Conservation (phyloP, 2,329 filamentous ascomycete genomes). For the Penicillium carneum region DNA sequence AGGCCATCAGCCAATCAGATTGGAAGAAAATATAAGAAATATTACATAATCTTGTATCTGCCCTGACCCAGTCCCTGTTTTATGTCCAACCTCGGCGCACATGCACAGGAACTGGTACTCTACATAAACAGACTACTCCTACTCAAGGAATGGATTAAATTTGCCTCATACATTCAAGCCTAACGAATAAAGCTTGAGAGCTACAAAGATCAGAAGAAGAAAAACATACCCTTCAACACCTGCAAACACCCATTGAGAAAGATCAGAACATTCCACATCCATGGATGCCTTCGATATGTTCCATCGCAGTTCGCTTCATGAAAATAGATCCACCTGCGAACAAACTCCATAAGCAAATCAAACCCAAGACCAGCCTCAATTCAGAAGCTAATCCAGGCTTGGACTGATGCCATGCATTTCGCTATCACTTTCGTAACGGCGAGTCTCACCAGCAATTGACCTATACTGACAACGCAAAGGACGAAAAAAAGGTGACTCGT, state of each 20-base stretch:
- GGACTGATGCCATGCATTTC: slow-evolving; percentile 12
- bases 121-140: background rate
- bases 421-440: slow-evolving; percentile 14
- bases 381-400: background rate
- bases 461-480: slow-evolving; percentile 2
- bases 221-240: background rate
- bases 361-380: slow-evolving; percentile 2
- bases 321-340: slow-evolving; percentile 11
- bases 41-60: background rate
- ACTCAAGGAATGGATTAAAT: background rate
- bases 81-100: background rate
- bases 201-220: background rate
- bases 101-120: background rate
- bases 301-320: slow-evolving; percentile 10
- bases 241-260: slow-evolving; percentile 13
- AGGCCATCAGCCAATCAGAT: slow-evolving; percentile 1
- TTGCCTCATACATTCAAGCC: slow-evolving; percentile 6
- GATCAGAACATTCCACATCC: background rate
- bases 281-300: background rate
- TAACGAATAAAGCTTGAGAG: slow-evolving; percentile 4
- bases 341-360: slow-evolving; percentile 17
- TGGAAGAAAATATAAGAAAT: background rate
- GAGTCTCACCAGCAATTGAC: slow-evolving; percentile 5
- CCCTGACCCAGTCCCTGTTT: slow-evolving; percentile 15
- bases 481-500: slow-evolving; percentile 1